Percentiles rank a stretch among this genome's conserved stretches.
Evolutionary conservation across 2,329 filamentous ascomycete species (phyloP).

Genomic region (Amylocarpus encephaloides): DNA sequence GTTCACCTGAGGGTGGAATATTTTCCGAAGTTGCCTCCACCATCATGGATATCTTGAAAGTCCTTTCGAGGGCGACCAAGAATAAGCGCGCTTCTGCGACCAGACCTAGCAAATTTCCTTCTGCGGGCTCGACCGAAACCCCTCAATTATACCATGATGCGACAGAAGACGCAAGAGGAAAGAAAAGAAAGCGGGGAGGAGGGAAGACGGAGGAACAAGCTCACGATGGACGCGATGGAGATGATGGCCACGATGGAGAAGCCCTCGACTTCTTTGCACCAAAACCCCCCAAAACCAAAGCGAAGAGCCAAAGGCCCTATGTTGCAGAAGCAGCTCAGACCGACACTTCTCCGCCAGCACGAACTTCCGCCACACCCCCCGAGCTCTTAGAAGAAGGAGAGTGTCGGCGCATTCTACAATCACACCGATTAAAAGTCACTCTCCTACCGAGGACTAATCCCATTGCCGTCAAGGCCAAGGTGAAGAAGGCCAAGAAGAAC

Average conservation of each 20-base stretch:
- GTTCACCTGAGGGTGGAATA: too few relatives aligned
- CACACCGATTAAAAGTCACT: conserved; percentile 79
- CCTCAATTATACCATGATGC: conserved; percentile 65
- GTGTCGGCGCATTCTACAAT: conserved; percentile 66
- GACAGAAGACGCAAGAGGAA: conserved; percentile 36
- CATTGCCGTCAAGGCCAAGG: conserved; percentile 31
- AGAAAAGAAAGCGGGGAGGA: conserved; percentile 51
- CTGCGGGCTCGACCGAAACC: conserved; percentile 55
- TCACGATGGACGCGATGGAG: conserved; percentile 31
- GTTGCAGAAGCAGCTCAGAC: conserved; percentile 14
- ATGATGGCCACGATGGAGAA: conserved; percentile 29
- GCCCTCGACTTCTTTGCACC: conserved; percentile 53
- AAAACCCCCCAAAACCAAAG: conserved; percentile 30
- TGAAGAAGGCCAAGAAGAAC: conserved; percentile 46
- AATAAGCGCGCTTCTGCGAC: conserved; percentile 33
- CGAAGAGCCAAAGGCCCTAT: conserved; percentile 16
- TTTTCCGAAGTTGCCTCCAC: too few relatives aligned
- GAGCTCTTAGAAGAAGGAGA: conserved; percentile 57
- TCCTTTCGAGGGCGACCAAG: conserved; percentile 66
- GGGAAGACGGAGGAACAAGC: conserved; percentile 28
- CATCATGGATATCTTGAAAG: conserved; percentile 57
- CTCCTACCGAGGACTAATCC: conserved; percentile 52
- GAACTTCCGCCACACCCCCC: conserved; percentile 6
- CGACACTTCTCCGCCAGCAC: conserved; percentile 1
- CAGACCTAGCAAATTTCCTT: conserved; percentile 48